These are phyloP conservation scores for Sphaerostilbella broomeana DNA, from an alignment of 2,329 filamentous ascomycete genomes.

Conservation along the genomic window DNA sequence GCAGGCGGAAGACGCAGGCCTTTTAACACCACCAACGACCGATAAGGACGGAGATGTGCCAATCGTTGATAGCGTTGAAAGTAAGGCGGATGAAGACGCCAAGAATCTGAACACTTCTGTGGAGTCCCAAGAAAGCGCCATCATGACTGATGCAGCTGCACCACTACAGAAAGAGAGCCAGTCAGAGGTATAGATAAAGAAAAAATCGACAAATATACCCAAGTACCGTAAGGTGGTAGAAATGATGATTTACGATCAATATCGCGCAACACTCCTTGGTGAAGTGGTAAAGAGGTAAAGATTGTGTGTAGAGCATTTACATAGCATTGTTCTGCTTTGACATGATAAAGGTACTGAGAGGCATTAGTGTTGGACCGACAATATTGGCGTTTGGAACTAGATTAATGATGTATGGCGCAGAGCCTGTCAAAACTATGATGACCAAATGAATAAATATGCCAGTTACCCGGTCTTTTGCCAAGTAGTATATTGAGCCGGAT, in stretches of 20 bases:
- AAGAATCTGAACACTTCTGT: conserved; percentile 1
- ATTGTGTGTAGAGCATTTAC: not conserved
- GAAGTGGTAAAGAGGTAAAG: too few relatives aligned
- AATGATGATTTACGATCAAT: not conserved
- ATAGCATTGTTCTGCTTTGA: not conserved
- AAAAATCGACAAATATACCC: not conserved
- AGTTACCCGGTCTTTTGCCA: too few relatives aligned
- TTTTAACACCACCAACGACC: not conserved
- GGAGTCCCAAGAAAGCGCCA: conserved; percentile 1
- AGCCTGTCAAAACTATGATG: too few relatives aligned
- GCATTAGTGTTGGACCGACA: too few relatives aligned
- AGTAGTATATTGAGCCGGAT: too few relatives aligned
- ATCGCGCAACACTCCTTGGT: too few relatives aligned
- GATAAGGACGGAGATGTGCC: conserved; percentile 23
- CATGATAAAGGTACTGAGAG: too few relatives aligned
- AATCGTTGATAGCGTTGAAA: conserved; percentile 10
- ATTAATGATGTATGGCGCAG: too few relatives aligned
- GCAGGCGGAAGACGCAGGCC: conserved; percentile 9
- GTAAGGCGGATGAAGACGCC: not conserved
- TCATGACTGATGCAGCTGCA: not conserved
- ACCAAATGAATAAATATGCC: too few relatives aligned
- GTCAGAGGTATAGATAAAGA: not conserved
- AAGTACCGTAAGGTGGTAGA: not conserved
- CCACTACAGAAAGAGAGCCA: too few relatives aligned
- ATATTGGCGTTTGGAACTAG: too few relatives aligned